Evolutionary conservation across 805 yeast genomes (phyloP), one percentile per base, ranked within the genome.

Genomic region (Barnettozyma botsteinii): DNA sequence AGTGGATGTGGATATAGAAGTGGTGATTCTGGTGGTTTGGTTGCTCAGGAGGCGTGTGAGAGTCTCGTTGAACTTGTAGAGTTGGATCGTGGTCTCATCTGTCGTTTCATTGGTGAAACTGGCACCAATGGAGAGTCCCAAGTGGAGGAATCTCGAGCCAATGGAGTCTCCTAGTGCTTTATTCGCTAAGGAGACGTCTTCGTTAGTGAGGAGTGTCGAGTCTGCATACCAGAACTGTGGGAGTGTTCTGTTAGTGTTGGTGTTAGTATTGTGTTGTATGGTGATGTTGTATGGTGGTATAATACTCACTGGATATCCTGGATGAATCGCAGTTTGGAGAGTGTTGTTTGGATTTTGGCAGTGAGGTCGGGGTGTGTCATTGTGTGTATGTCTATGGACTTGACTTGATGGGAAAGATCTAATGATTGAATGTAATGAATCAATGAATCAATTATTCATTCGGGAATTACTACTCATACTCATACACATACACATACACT

Each of bases 31-130:
- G 18, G 30, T 31, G 26, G 36, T 32, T 7, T 43, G 35, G 13
- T 34, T 35, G 7, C 38, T 41, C 26, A 52, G 46, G 6, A 55
- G 33, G 14, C 59, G 36, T 11, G 59, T 51, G 7, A 56, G 37
- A 2, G 54, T 46, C 41, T 55, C 58, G 23, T 56, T 53, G 34
- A 56, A 47, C 27, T 48, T 50, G 45, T 56, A 56, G 3, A 56
- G 34, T 28, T 50, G 50, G 7, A 46, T 42, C 1, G 50, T 45
- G 7, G 45, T 31, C 6, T 49, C 50, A 12, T 41, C 41, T 1
- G 37, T 12, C 4, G 28, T 18, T 17, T 33, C 30, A 11, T 18
- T 17, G 7, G 29, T 23, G 18, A 36, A 19, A 5, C 17, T 14
- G 2, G 29, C 4, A 5, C 39, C 39, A 17, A 36, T 24, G 4